Base-by-base conservation (phyloP, 2,329 filamentous ascomycete genomes). In the Aspergillus sp. region DNA sequence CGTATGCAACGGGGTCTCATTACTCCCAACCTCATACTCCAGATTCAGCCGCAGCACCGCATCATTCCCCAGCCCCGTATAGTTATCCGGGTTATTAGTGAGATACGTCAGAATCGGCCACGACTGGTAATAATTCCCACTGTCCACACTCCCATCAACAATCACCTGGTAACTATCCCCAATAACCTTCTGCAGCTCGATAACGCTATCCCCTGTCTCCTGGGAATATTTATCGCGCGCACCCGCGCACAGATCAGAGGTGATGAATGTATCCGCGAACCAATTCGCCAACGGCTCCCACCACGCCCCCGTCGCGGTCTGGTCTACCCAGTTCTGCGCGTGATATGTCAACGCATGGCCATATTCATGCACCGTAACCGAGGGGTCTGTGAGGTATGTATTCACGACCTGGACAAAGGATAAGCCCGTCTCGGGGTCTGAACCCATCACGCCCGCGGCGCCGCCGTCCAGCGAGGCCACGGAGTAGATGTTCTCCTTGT, bases 1-100 rank as follows among this genome's bases (percentile, higher is more conserved):
- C 3, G 58, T 57, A 37, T 60, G 58, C n/a, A 60, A 46, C n/a
- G 58, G 58, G 3, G 58, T 60, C 33, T 60, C 58, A n/a, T 60
- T 60, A 35, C 58, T 60, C 14, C 24, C 46, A n/a, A 39, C 31
- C 24, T 52, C 41, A 47, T 60, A 60, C 35, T 60, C 35, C 8
- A 27, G 15, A 17, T 48, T 57, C 11, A 60, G 17, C 15, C 57
- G 21, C 27, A 46, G 27, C 8, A 60, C 46, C 1, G 46, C 27
- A n/a, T 57, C 54, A 15, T 11, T 33, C 3, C 58, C 58, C 1
- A 60, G 51, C 2, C 55, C 55, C 9, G 33, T 50, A 14, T 46
- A 60, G n/a, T 60, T 57, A 44, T 60, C 58, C 2, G 58, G 58
- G 27, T 60, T 60, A 19, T 51, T 57, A 6, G 55, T 60, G 11